Base-by-base conservation (phyloP, 2,329 filamentous ascomycete species). In the Samsoniella hepiali region DNA sequence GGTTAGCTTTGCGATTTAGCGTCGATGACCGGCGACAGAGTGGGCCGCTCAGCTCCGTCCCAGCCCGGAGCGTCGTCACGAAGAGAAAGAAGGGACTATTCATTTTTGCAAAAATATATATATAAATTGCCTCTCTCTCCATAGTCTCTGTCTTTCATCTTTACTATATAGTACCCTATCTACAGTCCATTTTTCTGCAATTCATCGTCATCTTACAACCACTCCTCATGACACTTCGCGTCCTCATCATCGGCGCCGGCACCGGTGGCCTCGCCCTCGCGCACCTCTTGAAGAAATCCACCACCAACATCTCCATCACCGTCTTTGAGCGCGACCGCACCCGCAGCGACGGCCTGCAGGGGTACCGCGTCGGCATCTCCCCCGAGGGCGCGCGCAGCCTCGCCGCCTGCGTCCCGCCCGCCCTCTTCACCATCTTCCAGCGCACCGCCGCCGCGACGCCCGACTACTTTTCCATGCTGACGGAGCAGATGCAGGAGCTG, bases 341-440 rank as follows among this genome's bases (percentile, higher is more conserved):
- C 2, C 60, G 66, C 31, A 32, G 47, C 32, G 67, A 66, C 53
- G 66, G 67, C 17, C 62, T 65, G n/a, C 64, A 65, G 15, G 67
- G 67, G n/a, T 68, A 68, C 44, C 65, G 67, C 31, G 65, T 68
- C n/a, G 64, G 65, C 29, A 68, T 68, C 13, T 65, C 65, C 2
- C 67, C 67, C 10, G 67, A 68, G n/a, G 66, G 65, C 13, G 63
- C 66, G 4, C 63, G 65, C 22, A 66, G 63, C 32, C 61, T 68
- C 27, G 60, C 63, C 27, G 60, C 61, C 32, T 56, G 67, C 40
- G 42, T 67, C 1, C 64, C 67, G 1, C 7, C 45, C 13, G 60
- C 64, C 29, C 58, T 68, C 4, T 66, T 66, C 58, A 45, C 65
- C 13, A 55, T 65, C 15, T 67, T 68, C 47, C 56, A 65, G 31